Evolutionary conservation across 2,329 filamentous ascomycete genomes (phyloP), one percentile per base, ranked within the genome.

Genomic region (Trichoderma afroharzianum): DNA sequence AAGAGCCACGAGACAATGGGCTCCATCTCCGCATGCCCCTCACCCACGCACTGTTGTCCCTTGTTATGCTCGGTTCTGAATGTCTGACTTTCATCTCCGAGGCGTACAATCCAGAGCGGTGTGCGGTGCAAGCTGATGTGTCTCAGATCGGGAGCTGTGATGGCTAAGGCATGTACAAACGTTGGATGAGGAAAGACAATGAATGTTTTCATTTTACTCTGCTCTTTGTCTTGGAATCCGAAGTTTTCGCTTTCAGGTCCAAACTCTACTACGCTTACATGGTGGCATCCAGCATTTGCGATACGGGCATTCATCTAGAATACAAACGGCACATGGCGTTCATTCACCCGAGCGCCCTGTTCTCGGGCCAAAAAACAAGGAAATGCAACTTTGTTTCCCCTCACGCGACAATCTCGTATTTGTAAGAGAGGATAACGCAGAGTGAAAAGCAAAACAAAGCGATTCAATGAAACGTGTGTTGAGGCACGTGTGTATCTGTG

Each of bases 1-100:
- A 63, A 57, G n/a, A 59, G 36, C 66, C 66, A 69, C 66, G 66
- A 69, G 66, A 58, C 55, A 28, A 21, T 9, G 57, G 30, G 12
- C 26, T 33, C 47, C 33, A 53, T 50, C 55, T 57, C 66, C 66
- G 66, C 66, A 68, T 33, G 7, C 28, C 66, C 66, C 55, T 32
- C 43, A 28, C 36, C 15, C 36, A 43, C 36, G 30, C 36, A 32
- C 43, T n/a, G 14, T 66, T 21, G n/a, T 30, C 39, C 36, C 36
- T 28, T 47, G 33, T 36, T 39, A 36, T 50, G 18, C 14, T 18
- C 28, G 53, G 33, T 18, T 30, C 12, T 68, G 64, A 47, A 32
- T 47, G 55, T 47, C 36, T 68, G 55, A 47, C 24, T 24, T 24
- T 32, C 36, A 59, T 59, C 28, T 47, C 36, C 36, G 36, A 18